Percentiles rank a stretch among this genome's conserved stretches.
phyloP scores from a whole-genome alignment of 306 rosid genomes.

The Rosa persica region DNA sequence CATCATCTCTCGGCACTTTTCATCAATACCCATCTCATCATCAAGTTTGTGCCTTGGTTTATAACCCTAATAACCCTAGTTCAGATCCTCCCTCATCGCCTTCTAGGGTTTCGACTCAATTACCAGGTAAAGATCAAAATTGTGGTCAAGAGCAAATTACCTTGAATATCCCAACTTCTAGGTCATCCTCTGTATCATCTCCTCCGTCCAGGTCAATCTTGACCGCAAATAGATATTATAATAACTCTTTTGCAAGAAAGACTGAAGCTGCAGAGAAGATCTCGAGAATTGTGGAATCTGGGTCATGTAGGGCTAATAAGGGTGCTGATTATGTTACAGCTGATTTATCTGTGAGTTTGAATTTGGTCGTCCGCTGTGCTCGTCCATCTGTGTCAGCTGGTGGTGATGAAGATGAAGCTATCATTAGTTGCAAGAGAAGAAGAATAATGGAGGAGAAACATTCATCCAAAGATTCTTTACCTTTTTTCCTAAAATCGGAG shows the following conservation, averaged over 20 bases:
- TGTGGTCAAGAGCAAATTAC: slow-evolving; percentile 22
- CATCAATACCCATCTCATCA: slow-evolving; percentile 39
- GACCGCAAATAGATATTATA: slow-evolving; percentile 29
- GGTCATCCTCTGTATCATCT: slow-evolving; percentile 26
- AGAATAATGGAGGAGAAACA: slow-evolving; percentile 34
- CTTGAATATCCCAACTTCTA: slow-evolving; percentile 25
- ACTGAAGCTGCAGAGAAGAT: slow-evolving; percentile 27
- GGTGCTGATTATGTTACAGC: slow-evolving; percentile 26
- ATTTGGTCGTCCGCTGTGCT: slow-evolving; percentile 29
- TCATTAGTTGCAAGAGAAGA: slow-evolving; percentile 56
- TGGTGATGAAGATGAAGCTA: slow-evolving; percentile 19
- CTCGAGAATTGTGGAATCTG: slow-evolving; percentile 42
- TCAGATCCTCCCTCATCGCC: slow-evolving; percentile 40
- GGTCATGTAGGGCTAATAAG: slow-evolving; percentile 21
- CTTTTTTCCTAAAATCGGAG: slow-evolving; percentile 40
- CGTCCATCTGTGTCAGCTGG: slow-evolving; percentile 19
- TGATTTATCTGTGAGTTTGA: slow-evolving; percentile 46
- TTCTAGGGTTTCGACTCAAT: slow-evolving; percentile 40
- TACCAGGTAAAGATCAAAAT: slow-evolving; percentile 18
- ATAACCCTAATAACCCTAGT: slow-evolving; percentile 51
- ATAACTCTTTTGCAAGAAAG: slow-evolving; percentile 16
- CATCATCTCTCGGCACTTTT: slow-evolving; percentile 27
- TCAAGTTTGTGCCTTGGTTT: slow-evolving; percentile 46
- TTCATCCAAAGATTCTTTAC: slow-evolving; percentile 27
- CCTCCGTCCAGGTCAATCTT: slow-evolving; percentile 45